phyloP scores from a whole-genome alignment of 2,329 filamentous ascomycete genomes.

The Gnomoniopsis smithogilvyi region DNA sequence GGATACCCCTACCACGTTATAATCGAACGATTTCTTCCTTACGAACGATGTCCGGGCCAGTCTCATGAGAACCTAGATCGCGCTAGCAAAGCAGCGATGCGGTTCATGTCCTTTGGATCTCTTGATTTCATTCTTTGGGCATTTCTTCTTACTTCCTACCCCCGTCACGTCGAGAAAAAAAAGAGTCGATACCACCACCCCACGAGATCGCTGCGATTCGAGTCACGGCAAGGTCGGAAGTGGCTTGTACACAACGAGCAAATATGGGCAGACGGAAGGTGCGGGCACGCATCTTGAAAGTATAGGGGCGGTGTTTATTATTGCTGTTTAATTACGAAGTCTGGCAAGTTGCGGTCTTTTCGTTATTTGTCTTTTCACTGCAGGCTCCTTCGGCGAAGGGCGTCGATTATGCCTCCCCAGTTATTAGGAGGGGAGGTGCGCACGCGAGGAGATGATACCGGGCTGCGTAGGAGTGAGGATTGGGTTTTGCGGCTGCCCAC shows the following conservation, averaged over 20 bases:
- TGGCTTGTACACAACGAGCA: conserved; percentile 18
- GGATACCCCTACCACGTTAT: conserved; percentile 20
- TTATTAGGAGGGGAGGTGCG: background rate
- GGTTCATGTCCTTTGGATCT: conserved; percentile 10
- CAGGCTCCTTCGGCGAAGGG: conserved; percentile 15
- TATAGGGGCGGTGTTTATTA: conserved; percentile 40
- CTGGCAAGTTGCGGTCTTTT: conserved; percentile 18
- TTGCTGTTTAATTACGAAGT: conserved; percentile 44
- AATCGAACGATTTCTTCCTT: conserved; percentile 21
- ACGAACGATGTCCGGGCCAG: conserved; percentile 18
- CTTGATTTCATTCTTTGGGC: conserved; percentile 7
- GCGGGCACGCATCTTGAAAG: conserved; percentile 19
- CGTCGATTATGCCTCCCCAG: conserved; percentile 2
- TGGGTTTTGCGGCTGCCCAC: conserved; percentile 9
- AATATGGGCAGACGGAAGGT: conserved; percentile 12
- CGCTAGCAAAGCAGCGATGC: conserved; percentile 8
- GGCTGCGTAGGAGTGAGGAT: conserved; percentile 6
- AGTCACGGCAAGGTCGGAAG: conserved; percentile 9
- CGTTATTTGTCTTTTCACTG: conserved; percentile 3
- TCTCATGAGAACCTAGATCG: conserved; percentile 14
- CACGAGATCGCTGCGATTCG: conserved; percentile 13
- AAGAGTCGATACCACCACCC: conserved; percentile 13
- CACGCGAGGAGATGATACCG: conserved; percentile 2
- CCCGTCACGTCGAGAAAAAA: conserved; percentile 12
- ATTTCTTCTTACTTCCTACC: background rate